Percentiles rank a stretch among this genome's conserved stretches.
Conservation (phyloP, 345 rosid genomes). For the Gossypium raimondii region DNA sequence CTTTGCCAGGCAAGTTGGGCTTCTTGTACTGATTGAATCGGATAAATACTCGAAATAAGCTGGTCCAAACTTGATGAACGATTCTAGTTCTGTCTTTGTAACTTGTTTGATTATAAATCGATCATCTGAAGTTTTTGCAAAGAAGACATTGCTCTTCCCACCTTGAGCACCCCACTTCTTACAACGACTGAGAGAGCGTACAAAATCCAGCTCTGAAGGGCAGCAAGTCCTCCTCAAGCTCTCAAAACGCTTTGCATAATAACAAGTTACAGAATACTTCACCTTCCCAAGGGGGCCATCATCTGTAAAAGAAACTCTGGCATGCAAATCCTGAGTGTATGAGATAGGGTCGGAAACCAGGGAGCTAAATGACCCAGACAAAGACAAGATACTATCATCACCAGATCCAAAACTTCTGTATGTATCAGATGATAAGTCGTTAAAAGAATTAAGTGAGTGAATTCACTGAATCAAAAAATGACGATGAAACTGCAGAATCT, state of each 20-base stretch:
- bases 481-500: conserved; percentile 39
- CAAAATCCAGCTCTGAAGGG: background rate
- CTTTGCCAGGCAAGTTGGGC: background rate
- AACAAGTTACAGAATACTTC: background rate
- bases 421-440: conserved; percentile 45
- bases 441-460: conserved; percentile 45
- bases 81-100: background rate
- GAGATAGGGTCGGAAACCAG: conserved; percentile 19
- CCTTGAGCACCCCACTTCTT: conserved; percentile 2
- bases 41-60: background rate
- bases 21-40: background rate
- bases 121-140: background rate
- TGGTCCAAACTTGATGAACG: background rate
- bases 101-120: background rate
- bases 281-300: background rate
- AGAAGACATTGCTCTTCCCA: background rate
- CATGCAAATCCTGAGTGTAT: background rate
- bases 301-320: background rate
- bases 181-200: background rate
- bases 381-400: conserved; percentile 47
- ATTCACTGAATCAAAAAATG: conserved; percentile 54
- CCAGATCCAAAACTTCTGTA: conserved; percentile 45
- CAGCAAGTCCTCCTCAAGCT: background rate
- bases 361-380: conserved; percentile 35
- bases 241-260: background rate